Evolutionary conservation across 2,329 filamentous ascomycete species (phyloP).

Genomic region (Zymoseptoria ardabiliae): DNA sequence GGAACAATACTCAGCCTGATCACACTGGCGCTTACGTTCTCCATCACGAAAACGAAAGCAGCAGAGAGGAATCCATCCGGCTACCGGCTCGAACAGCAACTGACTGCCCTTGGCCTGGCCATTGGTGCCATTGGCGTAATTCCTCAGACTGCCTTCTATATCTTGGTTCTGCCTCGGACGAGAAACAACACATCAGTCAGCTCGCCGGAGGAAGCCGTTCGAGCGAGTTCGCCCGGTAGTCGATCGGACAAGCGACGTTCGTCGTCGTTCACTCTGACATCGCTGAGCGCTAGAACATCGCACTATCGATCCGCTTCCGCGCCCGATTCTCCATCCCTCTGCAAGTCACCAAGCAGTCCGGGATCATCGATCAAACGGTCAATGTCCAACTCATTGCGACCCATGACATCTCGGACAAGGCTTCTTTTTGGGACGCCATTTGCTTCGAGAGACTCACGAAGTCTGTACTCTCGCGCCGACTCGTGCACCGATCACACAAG

Average conservation of each 20-base stretch:
- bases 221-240: neutral
- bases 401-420: conserved; percentile 51
- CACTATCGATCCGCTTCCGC: neutral
- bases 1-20: conserved; percentile 12
- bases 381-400: conserved; percentile 36
- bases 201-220: neutral
- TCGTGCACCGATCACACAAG: conserved; percentile 30
- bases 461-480: conserved; percentile 24
- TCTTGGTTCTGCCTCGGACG: conserved; percentile 16
- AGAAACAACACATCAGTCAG: neutral
- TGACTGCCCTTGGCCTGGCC: conserved; percentile 22
- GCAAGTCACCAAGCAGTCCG: conserved; percentile 14
- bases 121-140: conserved; percentile 21
- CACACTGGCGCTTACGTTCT: conserved; percentile 14
- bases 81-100: conserved; percentile 1
- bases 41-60: conserved; percentile 1
- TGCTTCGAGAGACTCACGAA: conserved; percentile 34
- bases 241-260: neutral
- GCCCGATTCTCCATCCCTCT: conserved; percentile 17
- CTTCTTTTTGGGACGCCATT: conserved; percentile 48
- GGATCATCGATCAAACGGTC: conserved; percentile 22
- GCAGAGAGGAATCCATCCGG: neutral
- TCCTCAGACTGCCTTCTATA: conserved; percentile 20
- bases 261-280: neutral
- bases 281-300: neutral